Conservation (phyloP, 441 rosid genomes). For the Erodium moschatum region DNA sequence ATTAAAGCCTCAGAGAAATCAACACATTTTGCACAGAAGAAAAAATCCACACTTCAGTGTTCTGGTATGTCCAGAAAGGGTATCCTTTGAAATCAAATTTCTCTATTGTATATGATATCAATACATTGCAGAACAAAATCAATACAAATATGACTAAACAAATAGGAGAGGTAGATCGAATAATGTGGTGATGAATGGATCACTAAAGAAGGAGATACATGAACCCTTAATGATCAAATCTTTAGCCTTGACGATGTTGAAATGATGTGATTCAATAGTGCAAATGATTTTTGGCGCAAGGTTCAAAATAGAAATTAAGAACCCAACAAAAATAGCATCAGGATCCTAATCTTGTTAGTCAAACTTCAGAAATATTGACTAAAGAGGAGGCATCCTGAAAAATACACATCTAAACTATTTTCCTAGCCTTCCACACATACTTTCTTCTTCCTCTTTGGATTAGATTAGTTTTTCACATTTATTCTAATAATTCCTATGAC, state of each 20-base stretch:
- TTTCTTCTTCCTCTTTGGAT: background rate
- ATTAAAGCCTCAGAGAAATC: background rate
- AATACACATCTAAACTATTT: too few species aligned
- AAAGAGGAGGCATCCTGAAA: background rate
- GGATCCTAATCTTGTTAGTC: too few species aligned
- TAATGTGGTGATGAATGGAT: background rate
- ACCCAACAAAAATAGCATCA: too few species aligned
- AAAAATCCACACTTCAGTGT: background rate
- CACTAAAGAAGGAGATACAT: background rate
- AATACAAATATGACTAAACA: background rate
- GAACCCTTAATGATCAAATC: background rate
- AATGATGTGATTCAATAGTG: background rate
- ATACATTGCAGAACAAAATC: background rate
- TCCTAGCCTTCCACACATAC: too few species aligned
- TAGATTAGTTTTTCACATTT: background rate
- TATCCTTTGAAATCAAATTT: background rate
- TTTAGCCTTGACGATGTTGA: background rate
- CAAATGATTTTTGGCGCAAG: background rate
- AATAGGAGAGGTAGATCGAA: background rate
- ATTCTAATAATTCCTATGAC: background rate
- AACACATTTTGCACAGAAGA: background rate
- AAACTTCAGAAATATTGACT: too few species aligned
- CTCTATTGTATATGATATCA: background rate
- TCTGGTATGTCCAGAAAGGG: background rate
- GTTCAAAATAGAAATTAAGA: background rate